These are phyloP conservation scores for Arctium lappa DNA, from an alignment of 129 eudicot species.

Conservation along the genomic window DNA sequence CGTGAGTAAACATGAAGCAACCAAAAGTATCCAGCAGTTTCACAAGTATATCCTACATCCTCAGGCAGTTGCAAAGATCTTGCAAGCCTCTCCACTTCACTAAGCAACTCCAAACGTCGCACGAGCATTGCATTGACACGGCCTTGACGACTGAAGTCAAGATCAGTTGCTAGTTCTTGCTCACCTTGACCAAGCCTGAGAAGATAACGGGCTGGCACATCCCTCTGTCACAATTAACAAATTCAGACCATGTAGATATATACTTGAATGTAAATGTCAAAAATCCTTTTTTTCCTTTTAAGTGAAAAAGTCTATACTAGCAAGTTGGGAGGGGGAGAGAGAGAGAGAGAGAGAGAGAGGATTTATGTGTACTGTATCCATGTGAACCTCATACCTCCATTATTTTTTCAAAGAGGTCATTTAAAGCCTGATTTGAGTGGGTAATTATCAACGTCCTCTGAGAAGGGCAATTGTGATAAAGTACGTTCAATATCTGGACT, in stretches of 20 bases:
- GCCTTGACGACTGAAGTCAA: conserved; percentile 97
- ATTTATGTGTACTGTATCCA: background rate
- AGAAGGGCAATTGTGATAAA: conserved; percentile 98
- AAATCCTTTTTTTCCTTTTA: background rate
- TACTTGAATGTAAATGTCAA: background rate
- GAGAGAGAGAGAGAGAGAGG: background rate
- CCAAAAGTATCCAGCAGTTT: conserved; percentile 98
- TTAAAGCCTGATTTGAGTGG: conserved; percentile 97
- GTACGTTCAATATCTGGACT: conserved; percentile 88
- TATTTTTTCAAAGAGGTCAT: conserved; percentile 95
- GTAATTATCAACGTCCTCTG: conserved; percentile 97
- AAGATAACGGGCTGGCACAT: conserved; percentile 98
- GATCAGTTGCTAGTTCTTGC: conserved; percentile 96
- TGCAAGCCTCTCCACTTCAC: conserved; percentile 96
- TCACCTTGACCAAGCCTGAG: conserved; percentile 99
- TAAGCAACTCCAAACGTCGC: conserved; percentile 80
- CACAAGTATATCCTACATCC: conserved; percentile 97
- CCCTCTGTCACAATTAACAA: conserved; percentile 57
- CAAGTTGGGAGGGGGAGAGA: too few species aligned
- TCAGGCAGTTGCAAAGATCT: conserved; percentile 86
- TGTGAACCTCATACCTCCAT: conserved; percentile 64
- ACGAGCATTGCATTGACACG: conserved; percentile 99
- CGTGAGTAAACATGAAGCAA: conserved; percentile 94
- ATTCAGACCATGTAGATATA: conserved; percentile 4
- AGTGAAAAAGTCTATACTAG: too few species aligned